These are phyloP conservation scores for Hyaloscypha bicolor DNA, from an alignment of 495 filamentous ascomycete species.

Conservation along the genomic window DNA sequence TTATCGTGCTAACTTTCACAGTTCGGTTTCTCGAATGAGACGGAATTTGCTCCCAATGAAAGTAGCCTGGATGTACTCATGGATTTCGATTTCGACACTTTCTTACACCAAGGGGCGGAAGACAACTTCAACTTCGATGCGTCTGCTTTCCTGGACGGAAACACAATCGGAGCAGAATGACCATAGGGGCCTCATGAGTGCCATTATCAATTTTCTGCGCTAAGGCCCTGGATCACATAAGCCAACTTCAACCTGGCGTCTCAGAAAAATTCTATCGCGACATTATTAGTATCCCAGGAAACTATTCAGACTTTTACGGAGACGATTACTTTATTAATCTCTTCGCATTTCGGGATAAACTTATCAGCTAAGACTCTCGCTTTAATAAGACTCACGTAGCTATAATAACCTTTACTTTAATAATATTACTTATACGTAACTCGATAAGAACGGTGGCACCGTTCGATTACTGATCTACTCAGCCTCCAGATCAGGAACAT, in stretches of 20 bases:
- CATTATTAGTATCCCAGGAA: no score
- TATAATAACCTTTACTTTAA: no score
- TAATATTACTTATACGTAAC: no score
- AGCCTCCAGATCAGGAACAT: conserved; percentile 6
- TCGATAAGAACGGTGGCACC: no score
- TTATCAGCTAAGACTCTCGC: no score
- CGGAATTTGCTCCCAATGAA: conserved; percentile 56
- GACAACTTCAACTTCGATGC: conserved; percentile 48
- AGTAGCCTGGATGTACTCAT: conserved; percentile 74
- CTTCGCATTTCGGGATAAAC: no score
- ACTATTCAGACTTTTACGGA: no score
- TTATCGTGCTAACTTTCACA: conserved; percentile 11
- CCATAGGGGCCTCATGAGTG: conserved; percentile 13
- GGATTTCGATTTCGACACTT: conserved; percentile 95
- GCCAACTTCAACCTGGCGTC: no score
- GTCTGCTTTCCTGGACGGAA: conserved; percentile 45
- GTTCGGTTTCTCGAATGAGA: conserved; percentile 25
- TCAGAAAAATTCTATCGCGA: no score
- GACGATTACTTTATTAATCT: no score
- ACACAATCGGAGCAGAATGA: conserved; percentile 53
- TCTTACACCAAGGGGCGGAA: conserved; percentile 63
- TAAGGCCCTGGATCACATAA: no score
- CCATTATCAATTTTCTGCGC: conserved; percentile 31
- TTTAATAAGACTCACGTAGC: no score
- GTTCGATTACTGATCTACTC: background rate